Percentiles rank a stretch among this genome's conserved stretches.
Conservation (phyloP, 371 early-diverging fungal species). For the Lichtheimia ramosa region DNA sequence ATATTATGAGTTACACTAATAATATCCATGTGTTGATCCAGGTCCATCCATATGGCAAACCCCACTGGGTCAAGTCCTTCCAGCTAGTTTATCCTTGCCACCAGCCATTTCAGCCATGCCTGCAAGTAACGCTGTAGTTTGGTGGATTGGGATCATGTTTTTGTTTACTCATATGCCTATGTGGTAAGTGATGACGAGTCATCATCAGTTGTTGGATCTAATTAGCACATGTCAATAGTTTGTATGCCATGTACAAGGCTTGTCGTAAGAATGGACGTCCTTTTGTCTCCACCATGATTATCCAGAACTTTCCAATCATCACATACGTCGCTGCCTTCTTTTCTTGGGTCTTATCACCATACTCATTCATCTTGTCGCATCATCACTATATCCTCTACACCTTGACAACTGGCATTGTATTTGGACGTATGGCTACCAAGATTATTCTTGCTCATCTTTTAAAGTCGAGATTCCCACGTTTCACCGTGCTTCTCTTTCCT, state of each 20-base stretch:
- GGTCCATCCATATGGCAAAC: conserved; percentile 36
- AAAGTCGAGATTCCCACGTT: conserved; percentile 76
- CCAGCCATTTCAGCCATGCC: conserved; percentile 37
- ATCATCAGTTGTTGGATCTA: background rate
- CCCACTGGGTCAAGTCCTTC: conserved; percentile 18
- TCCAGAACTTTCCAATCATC: conserved; percentile 65
- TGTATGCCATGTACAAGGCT: conserved; percentile 64
- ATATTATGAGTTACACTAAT: background rate
- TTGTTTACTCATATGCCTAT: conserved; percentile 70
- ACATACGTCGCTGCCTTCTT: conserved; percentile 56
- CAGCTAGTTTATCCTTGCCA: conserved; percentile 26
- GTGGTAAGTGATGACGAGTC: conserved; percentile 41
- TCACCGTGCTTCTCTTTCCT: conserved; percentile 75
- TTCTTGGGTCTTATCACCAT: conserved; percentile 71
- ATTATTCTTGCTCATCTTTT: conserved; percentile 89
- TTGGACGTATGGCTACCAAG: conserved; percentile 88
- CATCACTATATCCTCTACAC: conserved; percentile 74
- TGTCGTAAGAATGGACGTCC: conserved; percentile 66
- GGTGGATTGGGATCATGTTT: conserved; percentile 58
- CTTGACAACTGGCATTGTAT: conserved; percentile 74
- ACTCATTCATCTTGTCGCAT: conserved; percentile 62
- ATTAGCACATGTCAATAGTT: conserved; percentile 15
- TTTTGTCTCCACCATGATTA: conserved; percentile 59
- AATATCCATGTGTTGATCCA: background rate
- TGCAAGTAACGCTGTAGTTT: conserved; percentile 54